Percentiles rank a stretch among this genome's conserved stretches.
Conservation (phyloP, 306 rosid genomes). For the Alnus glutinosa region DNA sequence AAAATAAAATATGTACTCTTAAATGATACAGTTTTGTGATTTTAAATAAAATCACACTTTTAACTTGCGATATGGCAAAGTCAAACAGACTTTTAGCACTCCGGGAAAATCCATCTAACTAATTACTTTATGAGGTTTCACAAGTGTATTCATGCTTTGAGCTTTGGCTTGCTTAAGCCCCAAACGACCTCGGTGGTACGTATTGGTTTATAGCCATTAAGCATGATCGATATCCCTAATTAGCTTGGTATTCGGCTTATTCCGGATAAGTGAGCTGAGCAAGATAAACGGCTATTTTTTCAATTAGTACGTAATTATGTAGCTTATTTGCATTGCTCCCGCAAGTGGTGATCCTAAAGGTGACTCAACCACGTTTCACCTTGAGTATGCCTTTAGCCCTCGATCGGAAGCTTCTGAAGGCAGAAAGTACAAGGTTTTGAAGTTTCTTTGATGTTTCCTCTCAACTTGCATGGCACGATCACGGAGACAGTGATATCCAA, state of each 20-base stretch:
- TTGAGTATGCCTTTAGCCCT: neutral
- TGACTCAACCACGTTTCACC: neutral
- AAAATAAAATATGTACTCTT: no score
- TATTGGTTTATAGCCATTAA: neutral
- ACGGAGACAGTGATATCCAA: neutral
- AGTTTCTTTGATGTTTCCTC: constrained; percentile 61
- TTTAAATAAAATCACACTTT: no score
- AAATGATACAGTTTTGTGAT: no score
- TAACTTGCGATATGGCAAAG: no score
- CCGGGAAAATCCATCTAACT: no score
- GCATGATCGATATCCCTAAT: neutral
- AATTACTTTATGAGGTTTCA: no score
- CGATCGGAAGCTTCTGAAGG: constrained; percentile 16
- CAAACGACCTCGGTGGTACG: neutral
- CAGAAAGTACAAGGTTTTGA: constrained; percentile 32
- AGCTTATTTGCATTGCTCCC: neutral
- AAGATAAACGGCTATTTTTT: neutral
- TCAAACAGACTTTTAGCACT: no score
- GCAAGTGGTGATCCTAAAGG: neutral
- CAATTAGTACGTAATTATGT: neutral
- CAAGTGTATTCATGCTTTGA: neutral
- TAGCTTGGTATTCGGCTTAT: neutral
- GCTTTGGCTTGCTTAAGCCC: neutral
- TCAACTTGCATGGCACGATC: neutral
- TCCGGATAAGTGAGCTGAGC: neutral